Evolutionary conservation across 768 basidiomycete species (phyloP), one percentile per base, ranked within the genome.

Genomic region (Amanita jacksonii): DNA sequence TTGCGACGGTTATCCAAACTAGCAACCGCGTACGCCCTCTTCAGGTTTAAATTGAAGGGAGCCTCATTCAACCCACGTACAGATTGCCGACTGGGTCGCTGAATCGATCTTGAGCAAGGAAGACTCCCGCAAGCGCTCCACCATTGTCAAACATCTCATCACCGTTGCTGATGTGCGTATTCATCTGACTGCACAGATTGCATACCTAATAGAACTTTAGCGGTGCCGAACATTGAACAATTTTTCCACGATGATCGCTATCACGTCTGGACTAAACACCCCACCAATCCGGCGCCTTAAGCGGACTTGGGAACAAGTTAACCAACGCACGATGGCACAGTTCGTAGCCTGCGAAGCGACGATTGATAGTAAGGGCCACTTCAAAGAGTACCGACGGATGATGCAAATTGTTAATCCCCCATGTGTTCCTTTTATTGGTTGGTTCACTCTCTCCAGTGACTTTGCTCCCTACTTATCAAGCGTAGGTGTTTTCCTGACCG

Each of bases 381-480:
- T 96, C 65, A 82, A 76, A 36, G 91, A 87, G 54, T 98, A 97
- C 64, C 79, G 88, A 41, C 77, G 82, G 47, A 75, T 82, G 36
- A 77, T 98, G 53, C 82, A 86, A 12, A 75, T 70, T 27, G 81
- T 93, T 27, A 77, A 83, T 16, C 90, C 92, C 0, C 94, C 94
- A 43, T 96, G 93, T 60, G 91, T 98, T 0, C 94, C 94, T 5
- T 98, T 97, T 65, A 83, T 98, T 45, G 94, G 94, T 93, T 52
- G 52, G 76, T 57, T 20, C 12, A 12, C 7, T 6, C 24, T 5
- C 31, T 41, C 16, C 8, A 4, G 30, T 32, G 9, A 20, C 28
- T 13, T 16, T 24, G 48, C 50, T 37, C 43, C 45, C 22, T 41
- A 31, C 13, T 53, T 40, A 33, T 27, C 7, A 9, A 13, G 12